Base-by-base conservation (phyloP, 73 alveolate species). In the Paramecium pentaurelia region DNA sequence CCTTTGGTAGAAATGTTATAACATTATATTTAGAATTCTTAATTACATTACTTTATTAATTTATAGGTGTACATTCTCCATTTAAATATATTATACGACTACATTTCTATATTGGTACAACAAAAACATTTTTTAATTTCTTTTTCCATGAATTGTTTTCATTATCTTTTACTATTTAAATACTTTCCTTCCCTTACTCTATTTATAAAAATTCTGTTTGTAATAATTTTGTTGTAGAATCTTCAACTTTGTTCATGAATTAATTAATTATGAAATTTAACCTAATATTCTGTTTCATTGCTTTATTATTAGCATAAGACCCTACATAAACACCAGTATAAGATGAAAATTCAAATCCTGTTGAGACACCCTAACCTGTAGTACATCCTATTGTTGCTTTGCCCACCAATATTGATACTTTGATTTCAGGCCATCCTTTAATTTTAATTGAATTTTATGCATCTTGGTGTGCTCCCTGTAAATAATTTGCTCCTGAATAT, bases 1-100 rank as follows among this genome's bases (percentile, higher is more conserved):
- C 98, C 28, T 95, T 71, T 11, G 98, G 99, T 0, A 98, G 38
- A 92, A 98, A 96, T 9, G 99, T 95, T 8, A 97, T 28, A 20
- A 91, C 77, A 47, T 94, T 77, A 92, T 97, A 97, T 95, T 97
- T 97, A 37, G 93, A 86, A 86, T 97, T 97, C 92, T 92, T 71
- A 5, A 93, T 88, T 70, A 68, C 87, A 86, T 96, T 97, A 45
- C 95, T 70, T 8, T 95, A 93, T 75, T 71, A 59, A 28, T 94
- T 93, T 49, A 42, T 60, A 5, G 98, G 98, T 1, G 73, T 42
- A 59, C 47, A 16, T 34, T 20, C 27, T 44, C 94, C 94, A 38
- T 89, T 37, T 71, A 89, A 30, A 49, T 28, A 71, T 28, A 71
- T 30, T 38, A n/a, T 32, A 12, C 92, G 27, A 38, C 30, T n/a